These are phyloP conservation scores for Pseudoneurospora amorphoporcata DNA, from an alignment of 495 filamentous ascomycete genomes.

Conservation along the genomic window DNA sequence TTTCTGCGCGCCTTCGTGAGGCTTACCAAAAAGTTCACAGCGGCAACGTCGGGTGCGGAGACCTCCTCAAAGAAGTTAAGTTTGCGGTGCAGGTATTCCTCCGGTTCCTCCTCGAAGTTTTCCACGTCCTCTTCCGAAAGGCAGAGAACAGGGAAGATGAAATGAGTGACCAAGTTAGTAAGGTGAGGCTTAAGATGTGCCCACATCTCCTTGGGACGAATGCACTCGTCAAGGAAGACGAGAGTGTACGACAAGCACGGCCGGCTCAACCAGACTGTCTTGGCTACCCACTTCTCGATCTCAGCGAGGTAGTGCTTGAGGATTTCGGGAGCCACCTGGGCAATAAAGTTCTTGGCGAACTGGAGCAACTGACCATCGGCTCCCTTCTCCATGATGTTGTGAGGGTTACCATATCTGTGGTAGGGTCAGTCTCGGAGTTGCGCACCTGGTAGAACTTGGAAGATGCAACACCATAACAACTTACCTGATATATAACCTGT, in stretches of 20 bases:
- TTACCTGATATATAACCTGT: conserved; percentile 86
- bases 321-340: conserved; percentile 88
- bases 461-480: conserved; percentile 7
- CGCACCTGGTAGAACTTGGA: not conserved
- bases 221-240: conserved; percentile 90
- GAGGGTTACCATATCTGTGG: conserved; percentile 77
- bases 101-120: conserved; percentile 84
- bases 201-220: conserved; percentile 97
- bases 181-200: conserved; percentile 85
- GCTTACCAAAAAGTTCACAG: conserved; percentile 90
- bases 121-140: conserved; percentile 89
- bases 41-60: conserved; percentile 88
- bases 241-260: conserved; percentile 85
- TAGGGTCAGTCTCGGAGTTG: conserved; percentile 13
- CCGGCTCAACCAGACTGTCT: conserved; percentile 90
- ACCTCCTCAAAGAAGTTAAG: conserved; percentile 97
- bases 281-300: conserved; percentile 93
- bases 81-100: conserved; percentile 93
- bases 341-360: conserved; percentile 82
- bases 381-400: conserved; percentile 48
- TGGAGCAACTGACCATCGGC: conserved; percentile 59
- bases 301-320: conserved; percentile 84
- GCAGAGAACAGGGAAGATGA: conserved; percentile 91
- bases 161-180: conserved; percentile 79
- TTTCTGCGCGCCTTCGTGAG: conserved; percentile 92